These are phyloP conservation scores for Stylosanthes scabra DNA, from an alignment of 331 rosid species.

Conservation along the genomic window DNA sequence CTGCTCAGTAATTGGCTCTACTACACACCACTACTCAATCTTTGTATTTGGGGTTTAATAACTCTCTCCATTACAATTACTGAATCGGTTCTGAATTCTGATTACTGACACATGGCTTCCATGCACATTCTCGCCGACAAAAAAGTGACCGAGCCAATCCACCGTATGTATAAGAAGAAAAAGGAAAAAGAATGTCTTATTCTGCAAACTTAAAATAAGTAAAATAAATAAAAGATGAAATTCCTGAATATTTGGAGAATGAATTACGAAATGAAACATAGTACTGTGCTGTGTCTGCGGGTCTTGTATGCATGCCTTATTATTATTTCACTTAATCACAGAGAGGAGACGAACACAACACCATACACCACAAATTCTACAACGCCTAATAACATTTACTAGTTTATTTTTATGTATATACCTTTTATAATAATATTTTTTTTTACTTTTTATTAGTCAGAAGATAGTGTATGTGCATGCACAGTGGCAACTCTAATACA, in stretches of 20 bases:
- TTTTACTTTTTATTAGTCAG: too few species aligned
- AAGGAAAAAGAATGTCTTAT: neutral
- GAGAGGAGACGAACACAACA: neutral
- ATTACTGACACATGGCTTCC: constrained; percentile 29
- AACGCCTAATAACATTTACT: neutral
- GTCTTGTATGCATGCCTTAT: too few species aligned
- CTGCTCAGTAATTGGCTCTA: too few species aligned
- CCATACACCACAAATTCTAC: neutral
- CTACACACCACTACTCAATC: too few species aligned
- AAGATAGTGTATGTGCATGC: too few species aligned
- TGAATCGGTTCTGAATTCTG: neutral
- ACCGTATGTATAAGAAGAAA: neutral
- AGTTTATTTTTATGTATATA: too few species aligned
- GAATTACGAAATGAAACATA: neutral
- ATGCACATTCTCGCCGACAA: constrained; percentile 37
- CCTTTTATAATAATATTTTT: too few species aligned
- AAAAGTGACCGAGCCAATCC: neutral
- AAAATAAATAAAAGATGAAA: neutral
- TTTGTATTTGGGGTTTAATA: too few species aligned
- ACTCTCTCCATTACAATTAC: too few species aligned
- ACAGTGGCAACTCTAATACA: too few species aligned
- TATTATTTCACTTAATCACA: neutral
- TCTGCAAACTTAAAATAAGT: neutral
- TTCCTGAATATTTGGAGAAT: neutral
- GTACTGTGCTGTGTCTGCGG: too few species aligned